Percentiles rank a stretch among this genome's conserved stretches.
Evolutionary conservation across 2,329 filamentous ascomycete genomes (phyloP).

Genomic region (Colletotrichum tabaci): DNA sequence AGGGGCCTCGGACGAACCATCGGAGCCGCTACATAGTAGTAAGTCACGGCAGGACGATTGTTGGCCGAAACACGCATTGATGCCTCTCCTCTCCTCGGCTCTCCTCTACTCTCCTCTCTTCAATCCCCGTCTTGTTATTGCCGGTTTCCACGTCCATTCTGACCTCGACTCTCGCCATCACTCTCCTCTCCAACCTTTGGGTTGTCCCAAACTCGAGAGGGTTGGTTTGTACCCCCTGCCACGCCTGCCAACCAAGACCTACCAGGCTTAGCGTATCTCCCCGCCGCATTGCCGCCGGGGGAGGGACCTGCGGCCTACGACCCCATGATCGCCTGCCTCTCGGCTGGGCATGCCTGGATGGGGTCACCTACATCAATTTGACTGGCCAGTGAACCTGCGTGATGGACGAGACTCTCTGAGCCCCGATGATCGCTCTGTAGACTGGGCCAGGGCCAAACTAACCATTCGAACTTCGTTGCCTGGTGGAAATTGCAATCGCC

Average conservation of each 20-base stretch:
- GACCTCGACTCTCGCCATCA: not conserved
- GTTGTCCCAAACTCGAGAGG: not conserved
- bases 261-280: conserved; percentile 31
- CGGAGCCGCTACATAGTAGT: not conserved
- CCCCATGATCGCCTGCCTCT: conserved; percentile 39
- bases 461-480: not conserved
- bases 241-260: conserved; percentile 29
- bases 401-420: not conserved
- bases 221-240: conserved; percentile 26
- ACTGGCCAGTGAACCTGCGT: not conserved
- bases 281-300: conserved; percentile 29
- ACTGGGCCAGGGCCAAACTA: conserved; percentile 14
- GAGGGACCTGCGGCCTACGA: conserved; percentile 29
- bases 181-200: too few species aligned
- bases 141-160: not conserved
- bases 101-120: conserved; percentile 7
- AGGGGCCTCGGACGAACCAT: conserved; percentile 10
- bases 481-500: conserved; percentile 21
- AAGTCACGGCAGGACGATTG: conserved; percentile 32
- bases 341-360: conserved; percentile 41
- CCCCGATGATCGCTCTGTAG: conserved; percentile 13
- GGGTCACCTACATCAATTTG: conserved; percentile 15
- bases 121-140: not conserved
- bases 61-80: conserved; percentile 37
- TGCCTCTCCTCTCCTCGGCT: not conserved